Evolutionary conservation across 768 basidiomycete genomes (phyloP).

Genomic region (Tricholoma sp.): DNA sequence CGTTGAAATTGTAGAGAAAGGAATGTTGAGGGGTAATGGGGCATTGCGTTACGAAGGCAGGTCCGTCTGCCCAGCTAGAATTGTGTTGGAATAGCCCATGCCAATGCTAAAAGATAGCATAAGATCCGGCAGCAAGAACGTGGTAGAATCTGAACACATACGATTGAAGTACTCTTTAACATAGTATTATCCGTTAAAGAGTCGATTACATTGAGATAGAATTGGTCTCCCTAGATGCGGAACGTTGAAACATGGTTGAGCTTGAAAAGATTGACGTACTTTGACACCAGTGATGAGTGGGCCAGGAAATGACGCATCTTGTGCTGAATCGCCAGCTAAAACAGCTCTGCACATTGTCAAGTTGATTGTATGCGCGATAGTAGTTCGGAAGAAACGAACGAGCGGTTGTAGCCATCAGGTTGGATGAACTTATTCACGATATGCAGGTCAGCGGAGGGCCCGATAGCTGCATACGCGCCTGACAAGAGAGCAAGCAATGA

Average conservation of each 20-base stretch:
- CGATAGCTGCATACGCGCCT: slow-evolving; percentile 17
- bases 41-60: slow-evolving; percentile 30
- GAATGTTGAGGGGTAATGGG: slow-evolving; percentile 28
- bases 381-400: slow-evolving; percentile 22
- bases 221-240: slow-evolving; percentile 14
- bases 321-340: slow-evolving; percentile 13
- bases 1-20: slow-evolving; percentile 29
- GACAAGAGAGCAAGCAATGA: not conserved
- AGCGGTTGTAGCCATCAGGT: slow-evolving; percentile 45
- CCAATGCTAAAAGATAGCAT: slow-evolving; percentile 30
- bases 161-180: slow-evolving; percentile 19
- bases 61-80: slow-evolving; percentile 36
- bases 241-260: not conserved
- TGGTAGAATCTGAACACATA: slow-evolving; percentile 7
- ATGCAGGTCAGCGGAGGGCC: slow-evolving; percentile 28
- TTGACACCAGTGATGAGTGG: slow-evolving; percentile 24
- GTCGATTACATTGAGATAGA: slow-evolving; percentile 20
- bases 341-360: slow-evolving; percentile 16
- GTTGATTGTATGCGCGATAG: not conserved
- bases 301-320: slow-evolving; percentile 20
- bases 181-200: slow-evolving; percentile 16
- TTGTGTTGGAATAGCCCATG: slow-evolving; percentile 35
- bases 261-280: slow-evolving; percentile 9
- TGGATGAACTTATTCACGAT: slow-evolving; percentile 39
- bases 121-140: slow-evolving; percentile 6